Evolutionary conservation across 495 filamentous ascomycete species (phyloP).

Genomic region (Hypoxylon lienhwacheense): DNA sequence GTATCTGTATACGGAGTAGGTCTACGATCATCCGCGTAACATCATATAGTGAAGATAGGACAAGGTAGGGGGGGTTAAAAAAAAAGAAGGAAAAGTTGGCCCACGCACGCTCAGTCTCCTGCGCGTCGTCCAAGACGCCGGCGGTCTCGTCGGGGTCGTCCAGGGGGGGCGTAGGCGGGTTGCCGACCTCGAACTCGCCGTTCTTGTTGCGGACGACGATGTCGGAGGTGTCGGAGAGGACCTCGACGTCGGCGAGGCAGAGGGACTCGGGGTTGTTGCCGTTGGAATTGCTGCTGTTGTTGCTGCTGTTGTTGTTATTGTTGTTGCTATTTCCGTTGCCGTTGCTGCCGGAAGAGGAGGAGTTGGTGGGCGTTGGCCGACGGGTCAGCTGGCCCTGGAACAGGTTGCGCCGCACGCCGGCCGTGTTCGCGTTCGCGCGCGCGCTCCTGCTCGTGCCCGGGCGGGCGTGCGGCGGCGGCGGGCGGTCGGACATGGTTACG

Average conservation of each 20-base stretch:
- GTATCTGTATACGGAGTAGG: background rate
- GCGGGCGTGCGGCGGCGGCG: conserved; percentile 28
- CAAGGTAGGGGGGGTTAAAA: too few species aligned
- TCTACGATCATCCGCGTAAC: background rate
- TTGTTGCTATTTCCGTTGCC: too few species aligned
- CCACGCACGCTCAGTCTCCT: conserved; percentile 47
- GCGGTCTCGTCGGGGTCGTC: conserved; percentile 57
- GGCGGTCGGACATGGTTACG: conserved; percentile 38
- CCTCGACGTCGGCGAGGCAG: conserved; percentile 40
- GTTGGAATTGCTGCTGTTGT: too few species aligned
- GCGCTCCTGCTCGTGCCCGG: conserved; percentile 18
- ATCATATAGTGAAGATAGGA: background rate
- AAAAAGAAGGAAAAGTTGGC: too few species aligned
- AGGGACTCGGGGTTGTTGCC: conserved; percentile 40
- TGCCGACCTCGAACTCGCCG: conserved; percentile 72
- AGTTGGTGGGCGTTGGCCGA: conserved; percentile 60
- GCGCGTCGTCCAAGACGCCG: conserved; percentile 45
- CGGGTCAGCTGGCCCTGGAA: conserved; percentile 72
- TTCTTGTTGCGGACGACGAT: conserved; percentile 77
- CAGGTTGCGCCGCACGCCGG: conserved; percentile 66
- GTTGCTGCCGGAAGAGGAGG: conserved; percentile 23
- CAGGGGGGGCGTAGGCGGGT: conserved; percentile 58
- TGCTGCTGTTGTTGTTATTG: too few species aligned
- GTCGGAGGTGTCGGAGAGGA: conserved; percentile 57
- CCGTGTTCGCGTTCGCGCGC: conserved; percentile 27